phyloP scores from a whole-genome alignment of 148 eudicot species.

The Euryodendron excelsum region DNA sequence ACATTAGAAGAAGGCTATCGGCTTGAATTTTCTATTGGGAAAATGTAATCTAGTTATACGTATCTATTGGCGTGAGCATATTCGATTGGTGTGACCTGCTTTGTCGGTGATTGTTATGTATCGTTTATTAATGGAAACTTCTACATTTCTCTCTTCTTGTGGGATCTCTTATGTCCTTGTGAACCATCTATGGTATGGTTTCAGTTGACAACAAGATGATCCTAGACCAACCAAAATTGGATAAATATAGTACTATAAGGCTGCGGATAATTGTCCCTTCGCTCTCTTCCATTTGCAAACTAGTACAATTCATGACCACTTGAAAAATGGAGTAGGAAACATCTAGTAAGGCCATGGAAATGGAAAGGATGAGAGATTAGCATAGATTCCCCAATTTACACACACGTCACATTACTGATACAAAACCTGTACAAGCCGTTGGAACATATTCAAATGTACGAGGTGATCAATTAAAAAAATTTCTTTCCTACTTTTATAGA shows the following conservation, averaged over 20 bases:
- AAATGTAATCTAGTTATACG: background rate
- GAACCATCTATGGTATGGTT: background rate
- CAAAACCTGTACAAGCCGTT: no score
- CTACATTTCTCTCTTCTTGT: background rate
- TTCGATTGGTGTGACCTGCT: background rate
- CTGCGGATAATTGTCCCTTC: background rate
- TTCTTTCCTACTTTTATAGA: no score
- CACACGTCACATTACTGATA: no score
- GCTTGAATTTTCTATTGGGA: background rate
- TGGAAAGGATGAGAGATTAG: no score
- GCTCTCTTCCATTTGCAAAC: background rate
- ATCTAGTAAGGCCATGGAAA: no score
- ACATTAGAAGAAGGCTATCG: background rate
- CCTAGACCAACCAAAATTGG: constrained; percentile 4
- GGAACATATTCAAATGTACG: no score
- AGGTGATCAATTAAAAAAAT: no score
- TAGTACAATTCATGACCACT: no score
- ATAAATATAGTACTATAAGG: background rate
- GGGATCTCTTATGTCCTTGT: background rate
- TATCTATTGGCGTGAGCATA: background rate
- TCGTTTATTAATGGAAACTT: background rate
- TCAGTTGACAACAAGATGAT: background rate
- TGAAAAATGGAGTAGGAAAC: no score
- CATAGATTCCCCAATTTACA: no score
- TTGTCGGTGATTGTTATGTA: constrained; percentile 7